These are phyloP conservation scores for Arachis monticola DNA, from an alignment of 331 rosid species.

Conservation along the genomic window DNA sequence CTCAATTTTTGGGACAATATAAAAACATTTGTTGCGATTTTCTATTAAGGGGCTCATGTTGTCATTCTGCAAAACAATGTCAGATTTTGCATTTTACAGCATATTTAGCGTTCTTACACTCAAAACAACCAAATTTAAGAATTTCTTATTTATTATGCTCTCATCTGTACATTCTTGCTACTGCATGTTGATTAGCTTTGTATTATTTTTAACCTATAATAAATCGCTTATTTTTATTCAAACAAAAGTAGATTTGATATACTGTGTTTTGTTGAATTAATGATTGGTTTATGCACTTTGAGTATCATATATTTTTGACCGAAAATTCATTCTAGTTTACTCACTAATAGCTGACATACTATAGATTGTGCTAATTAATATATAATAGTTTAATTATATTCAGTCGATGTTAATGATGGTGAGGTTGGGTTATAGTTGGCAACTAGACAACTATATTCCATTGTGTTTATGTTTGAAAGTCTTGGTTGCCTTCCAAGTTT, in stretches of 20 bases:
- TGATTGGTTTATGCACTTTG: not conserved
- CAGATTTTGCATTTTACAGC: not conserved
- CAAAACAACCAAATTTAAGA: not conserved
- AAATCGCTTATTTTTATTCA: not conserved
- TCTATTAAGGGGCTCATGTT: constrained; percentile 25
- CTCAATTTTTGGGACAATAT: constrained; percentile 11
- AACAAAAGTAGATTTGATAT: not conserved
- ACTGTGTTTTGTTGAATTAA: not conserved
- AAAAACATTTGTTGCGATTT: constrained; percentile 36
- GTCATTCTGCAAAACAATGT: constrained; percentile 21
- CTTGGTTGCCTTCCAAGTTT: constrained; percentile 50
- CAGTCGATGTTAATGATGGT: constrained; percentile 21
- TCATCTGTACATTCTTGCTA: constrained; percentile 2
- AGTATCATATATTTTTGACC: not conserved
- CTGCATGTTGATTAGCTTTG: not conserved
- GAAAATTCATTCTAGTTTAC: not conserved
- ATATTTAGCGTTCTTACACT: constrained; percentile 4
- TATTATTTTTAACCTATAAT: not conserved
- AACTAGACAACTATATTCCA: constrained; percentile 32
- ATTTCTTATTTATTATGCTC: not conserved
- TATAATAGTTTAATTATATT: not conserved
- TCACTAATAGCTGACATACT: constrained; percentile 30
- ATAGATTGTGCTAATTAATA: constrained; percentile 2
- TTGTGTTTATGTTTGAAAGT: constrained; percentile 52
- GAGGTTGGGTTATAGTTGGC: constrained; percentile 47